Evolutionary conservation across 768 basidiomycete species (phyloP).

Genomic region (Piloderma croceum): DNA sequence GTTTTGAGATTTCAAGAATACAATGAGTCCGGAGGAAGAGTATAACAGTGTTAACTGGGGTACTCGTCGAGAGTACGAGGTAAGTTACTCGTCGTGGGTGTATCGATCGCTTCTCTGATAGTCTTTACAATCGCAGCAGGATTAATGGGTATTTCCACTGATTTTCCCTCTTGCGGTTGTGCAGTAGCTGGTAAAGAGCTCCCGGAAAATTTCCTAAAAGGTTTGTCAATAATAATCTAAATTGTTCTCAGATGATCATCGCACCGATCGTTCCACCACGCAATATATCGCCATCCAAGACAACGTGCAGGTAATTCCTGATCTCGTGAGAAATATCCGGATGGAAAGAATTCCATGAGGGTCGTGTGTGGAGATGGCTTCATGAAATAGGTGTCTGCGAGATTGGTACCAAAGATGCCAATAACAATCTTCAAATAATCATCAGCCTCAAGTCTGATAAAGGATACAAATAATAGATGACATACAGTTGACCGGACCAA

Average conservation of each 20-base stretch:
- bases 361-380: conserved; percentile 52
- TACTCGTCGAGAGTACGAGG: too few relatives aligned
- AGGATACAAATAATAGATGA: conserved; percentile 7
- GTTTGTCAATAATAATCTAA: too few relatives aligned
- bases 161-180: too few relatives aligned
- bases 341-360: conserved; percentile 74
- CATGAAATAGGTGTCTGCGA: conserved; percentile 70
- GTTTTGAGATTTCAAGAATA: too few relatives aligned
- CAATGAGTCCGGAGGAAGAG: too few relatives aligned
- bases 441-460: conserved; percentile 6
- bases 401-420: conserved; percentile 53
- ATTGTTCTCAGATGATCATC: conserved; percentile 13
- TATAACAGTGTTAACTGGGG: too few relatives aligned
- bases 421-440: conserved; percentile 44
- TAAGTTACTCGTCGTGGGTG: too few relatives aligned
- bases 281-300: conserved; percentile 52
- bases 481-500: conserved; percentile 66
- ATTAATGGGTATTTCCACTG: too few relatives aligned
- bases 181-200: too few relatives aligned
- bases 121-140: too few relatives aligned
- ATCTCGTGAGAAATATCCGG: conserved; percentile 59
- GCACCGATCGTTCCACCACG: conserved; percentile 45
- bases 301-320: conserved; percentile 51
- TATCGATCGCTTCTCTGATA: too few relatives aligned
- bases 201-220: too few relatives aligned